Evolutionary conservation across 345 rosid genomes (phyloP).

Genomic region (Gossypium mustelinum): DNA sequence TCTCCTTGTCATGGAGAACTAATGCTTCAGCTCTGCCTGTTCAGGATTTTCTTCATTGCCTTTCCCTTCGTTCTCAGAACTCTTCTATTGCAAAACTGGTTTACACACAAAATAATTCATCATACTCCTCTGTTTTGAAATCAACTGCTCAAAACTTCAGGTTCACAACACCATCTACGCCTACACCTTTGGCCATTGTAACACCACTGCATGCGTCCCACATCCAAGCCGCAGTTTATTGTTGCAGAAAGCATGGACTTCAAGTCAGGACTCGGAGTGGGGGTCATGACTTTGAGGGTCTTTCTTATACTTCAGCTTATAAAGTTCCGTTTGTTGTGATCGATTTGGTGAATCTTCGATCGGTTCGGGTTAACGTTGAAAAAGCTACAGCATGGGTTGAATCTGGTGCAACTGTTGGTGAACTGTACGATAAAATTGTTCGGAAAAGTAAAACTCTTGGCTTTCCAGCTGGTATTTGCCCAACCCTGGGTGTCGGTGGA

Average conservation of each 20-base stretch:
- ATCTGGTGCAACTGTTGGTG: slow-evolving; percentile 65
- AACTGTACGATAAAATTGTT: slow-evolving; percentile 44
- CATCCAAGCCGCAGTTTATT: slow-evolving; percentile 16
- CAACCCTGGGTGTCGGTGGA: slow-evolving; percentile 57
- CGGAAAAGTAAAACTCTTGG: slow-evolving; percentile 51
- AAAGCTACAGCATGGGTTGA: slow-evolving; percentile 55
- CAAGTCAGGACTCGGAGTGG: slow-evolving; percentile 56
- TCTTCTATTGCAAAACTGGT: slow-evolving; percentile 23
- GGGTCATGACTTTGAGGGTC: slow-evolving; percentile 69
- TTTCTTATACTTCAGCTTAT: slow-evolving; percentile 42
- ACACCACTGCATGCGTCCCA: slow-evolving; percentile 17
- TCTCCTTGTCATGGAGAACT: not conserved
- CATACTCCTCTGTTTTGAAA: slow-evolving; percentile 37
- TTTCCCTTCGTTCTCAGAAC: slow-evolving; percentile 24
- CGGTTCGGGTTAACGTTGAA: slow-evolving; percentile 27
- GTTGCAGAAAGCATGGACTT: slow-evolving; percentile 39
- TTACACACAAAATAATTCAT: slow-evolving; percentile 29
- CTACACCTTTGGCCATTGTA: slow-evolving; percentile 35
- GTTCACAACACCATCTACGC: slow-evolving; percentile 30
- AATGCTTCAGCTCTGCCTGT: slow-evolving; percentile 5
- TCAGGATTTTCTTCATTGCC: slow-evolving; percentile 38
- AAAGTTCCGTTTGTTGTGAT: slow-evolving; percentile 44
- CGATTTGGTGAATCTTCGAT: slow-evolving; percentile 49
- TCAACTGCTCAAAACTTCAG: slow-evolving; percentile 47
- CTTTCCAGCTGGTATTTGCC: slow-evolving; percentile 57